phyloP scores from a whole-genome alignment of 352 stramenopile species.

The Globisporangium radiosum region DNA sequence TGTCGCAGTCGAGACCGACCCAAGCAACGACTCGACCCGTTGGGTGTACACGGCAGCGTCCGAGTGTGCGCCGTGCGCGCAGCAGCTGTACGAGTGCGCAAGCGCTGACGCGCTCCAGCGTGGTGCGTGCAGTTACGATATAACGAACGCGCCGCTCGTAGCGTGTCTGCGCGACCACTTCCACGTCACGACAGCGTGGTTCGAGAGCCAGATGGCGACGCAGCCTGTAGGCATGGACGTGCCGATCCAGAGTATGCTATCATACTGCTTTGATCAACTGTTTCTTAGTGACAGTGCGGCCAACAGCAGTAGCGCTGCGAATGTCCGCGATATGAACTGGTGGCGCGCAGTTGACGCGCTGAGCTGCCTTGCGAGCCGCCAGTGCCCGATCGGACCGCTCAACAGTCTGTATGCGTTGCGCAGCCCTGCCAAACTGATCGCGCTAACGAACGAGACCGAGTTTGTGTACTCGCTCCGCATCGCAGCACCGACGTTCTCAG shows the following conservation, averaged over 20 bases:
- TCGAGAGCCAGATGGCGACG: not conserved
- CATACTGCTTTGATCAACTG: constrained; percentile 2
- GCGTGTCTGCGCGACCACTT: constrained; percentile 6
- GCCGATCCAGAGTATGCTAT: not conserved
- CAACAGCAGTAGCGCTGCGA: not conserved
- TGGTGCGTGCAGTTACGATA: constrained; percentile 8
- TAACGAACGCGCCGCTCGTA: constrained; percentile 1
- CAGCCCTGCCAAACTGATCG: constrained; percentile 8
- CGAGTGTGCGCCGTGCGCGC: constrained; percentile 1
- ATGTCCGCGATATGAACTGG: not conserved
- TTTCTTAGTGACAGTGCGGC: not conserved
- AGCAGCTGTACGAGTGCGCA: constrained; percentile 13
- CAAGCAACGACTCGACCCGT: not conserved
- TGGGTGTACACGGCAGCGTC: constrained; percentile 7
- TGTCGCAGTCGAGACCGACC: not conserved
- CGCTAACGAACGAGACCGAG: constrained; percentile 7
- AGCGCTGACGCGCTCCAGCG: not conserved
- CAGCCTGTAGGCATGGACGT: not conserved
- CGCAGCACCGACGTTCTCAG: constrained; percentile 3
- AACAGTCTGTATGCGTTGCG: not conserved
- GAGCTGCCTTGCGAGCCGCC: constrained; percentile 10
- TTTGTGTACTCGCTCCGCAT: constrained; percentile 5
- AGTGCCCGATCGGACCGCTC: constrained; percentile 21
- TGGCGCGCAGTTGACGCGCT: constrained; percentile 12
- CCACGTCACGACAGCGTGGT: not conserved